A percentile compares a stretch with the other conserved stretches of the same genome.
phyloP scores from a whole-genome alignment of 257 asterid genomes.

The Solanum paucissectum region DNA sequence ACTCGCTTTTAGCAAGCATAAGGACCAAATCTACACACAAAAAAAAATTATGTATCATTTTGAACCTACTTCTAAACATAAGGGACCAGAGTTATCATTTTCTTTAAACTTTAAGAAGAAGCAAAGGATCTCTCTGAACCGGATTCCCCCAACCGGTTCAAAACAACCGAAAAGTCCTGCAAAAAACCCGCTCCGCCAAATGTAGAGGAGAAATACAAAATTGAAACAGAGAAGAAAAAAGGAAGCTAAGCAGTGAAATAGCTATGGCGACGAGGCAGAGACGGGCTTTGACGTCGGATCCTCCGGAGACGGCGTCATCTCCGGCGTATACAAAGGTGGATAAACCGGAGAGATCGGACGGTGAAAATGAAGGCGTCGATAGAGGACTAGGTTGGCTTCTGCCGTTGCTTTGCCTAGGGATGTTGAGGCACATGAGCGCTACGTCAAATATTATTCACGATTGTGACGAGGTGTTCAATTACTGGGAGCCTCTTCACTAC shows the following conservation, averaged over 20 bases:
- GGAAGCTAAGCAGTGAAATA: slow-evolving; percentile 16
- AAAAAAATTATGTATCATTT: background rate
- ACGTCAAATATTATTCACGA: slow-evolving; percentile 89
- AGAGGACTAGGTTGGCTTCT: slow-evolving; percentile 67
- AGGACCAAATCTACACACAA: background rate
- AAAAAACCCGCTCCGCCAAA: background rate
- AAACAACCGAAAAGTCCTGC: background rate
- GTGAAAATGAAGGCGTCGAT: slow-evolving; percentile 23
- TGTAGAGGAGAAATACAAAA: background rate
- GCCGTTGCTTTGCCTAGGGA: slow-evolving; percentile 59
- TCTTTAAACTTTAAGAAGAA: background rate
- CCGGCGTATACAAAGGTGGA: slow-evolving; percentile 71
- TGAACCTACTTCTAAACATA: background rate
- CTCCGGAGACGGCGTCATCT: slow-evolving; percentile 21
- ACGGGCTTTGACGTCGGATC: slow-evolving; percentile 42
- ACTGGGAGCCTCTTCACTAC: slow-evolving; percentile 98
- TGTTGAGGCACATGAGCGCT: slow-evolving; percentile 84
- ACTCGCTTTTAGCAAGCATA: background rate
- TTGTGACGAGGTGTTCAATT: slow-evolving; percentile 97
- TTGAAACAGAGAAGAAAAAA: background rate
- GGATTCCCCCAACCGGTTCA: background rate
- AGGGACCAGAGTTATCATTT: background rate
- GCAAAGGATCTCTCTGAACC: background rate
- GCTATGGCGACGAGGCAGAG: slow-evolving; percentile 69
- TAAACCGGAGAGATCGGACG: slow-evolving; percentile 47